Percentiles rank a stretch among this genome's conserved stretches.
phyloP scores from a whole-genome alignment of 2,329 filamentous ascomycete species.

The Parafenestella ontariensis region DNA sequence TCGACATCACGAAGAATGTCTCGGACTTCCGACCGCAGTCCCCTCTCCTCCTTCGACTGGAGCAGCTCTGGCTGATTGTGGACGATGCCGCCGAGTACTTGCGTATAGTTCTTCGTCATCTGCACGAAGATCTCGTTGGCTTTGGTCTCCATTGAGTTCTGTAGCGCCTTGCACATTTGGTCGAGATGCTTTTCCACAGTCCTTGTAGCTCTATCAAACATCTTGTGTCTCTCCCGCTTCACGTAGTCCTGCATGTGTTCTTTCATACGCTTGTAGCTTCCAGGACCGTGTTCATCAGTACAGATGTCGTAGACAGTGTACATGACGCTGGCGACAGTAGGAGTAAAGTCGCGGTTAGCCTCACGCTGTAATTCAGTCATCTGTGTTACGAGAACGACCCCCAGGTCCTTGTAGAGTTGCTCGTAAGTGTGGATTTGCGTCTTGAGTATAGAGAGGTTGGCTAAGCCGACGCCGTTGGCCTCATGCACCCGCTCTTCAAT shows the following conservation, averaged over 20 bases:
- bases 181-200: slow-evolving; percentile 52
- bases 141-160: slow-evolving; percentile 52
- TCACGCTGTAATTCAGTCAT: slow-evolving; percentile 60
- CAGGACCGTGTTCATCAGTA: slow-evolving; percentile 53
- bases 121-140: slow-evolving; percentile 53
- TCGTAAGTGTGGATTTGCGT: slow-evolving; percentile 54
- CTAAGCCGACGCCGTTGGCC: slow-evolving; percentile 50
- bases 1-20: slow-evolving; percentile 23
- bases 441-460: slow-evolving; percentile 50
- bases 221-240: slow-evolving; percentile 47
- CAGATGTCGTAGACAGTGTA: slow-evolving; percentile 56
- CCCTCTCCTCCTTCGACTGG: slow-evolving; percentile 17
- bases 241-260: slow-evolving; percentile 57
- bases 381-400: slow-evolving; percentile 34
- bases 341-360: slow-evolving; percentile 62
- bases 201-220: slow-evolving; percentile 59
- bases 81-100: slow-evolving; percentile 38
- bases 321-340: slow-evolving; percentile 57
- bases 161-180: slow-evolving; percentile 53
- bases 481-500: slow-evolving; percentile 50
- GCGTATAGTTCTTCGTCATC: slow-evolving; percentile 50
- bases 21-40: slow-evolving; percentile 23
- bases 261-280: slow-evolving; percentile 62
- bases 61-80: slow-evolving; percentile 4
- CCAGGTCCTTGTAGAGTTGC: slow-evolving; percentile 50